Evolutionary conservation across 2,329 filamentous ascomycete species (phyloP).

Genomic region (Sarocladiaceae sp.): DNA sequence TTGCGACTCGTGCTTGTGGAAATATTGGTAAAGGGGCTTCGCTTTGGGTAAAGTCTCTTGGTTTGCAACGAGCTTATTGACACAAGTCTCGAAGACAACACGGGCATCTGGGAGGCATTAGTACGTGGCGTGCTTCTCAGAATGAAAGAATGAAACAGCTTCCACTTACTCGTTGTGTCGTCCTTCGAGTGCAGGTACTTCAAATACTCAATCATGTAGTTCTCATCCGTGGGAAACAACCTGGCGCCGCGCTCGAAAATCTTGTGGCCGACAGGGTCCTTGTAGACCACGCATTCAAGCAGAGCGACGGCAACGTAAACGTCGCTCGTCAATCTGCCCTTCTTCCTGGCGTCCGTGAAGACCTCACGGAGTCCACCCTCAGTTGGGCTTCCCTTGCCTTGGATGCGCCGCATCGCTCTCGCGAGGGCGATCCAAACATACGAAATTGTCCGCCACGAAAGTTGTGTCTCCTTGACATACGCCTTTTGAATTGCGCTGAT

Average conservation of each 20-base stretch:
- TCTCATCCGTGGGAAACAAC: conserved; percentile 88
- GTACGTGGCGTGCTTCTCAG: conserved; percentile 9
- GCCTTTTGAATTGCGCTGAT: conserved; percentile 57
- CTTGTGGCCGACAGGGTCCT: conserved; percentile 84
- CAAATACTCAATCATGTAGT: conserved; percentile 90
- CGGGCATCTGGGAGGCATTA: conserved; percentile 63
- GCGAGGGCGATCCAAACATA: conserved; percentile 94
- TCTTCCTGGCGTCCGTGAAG: conserved; percentile 81
- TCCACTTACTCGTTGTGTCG: conserved; percentile 78
- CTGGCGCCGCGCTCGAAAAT: conserved; percentile 94
- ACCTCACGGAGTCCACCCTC: conserved; percentile 79
- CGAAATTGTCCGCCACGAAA: conserved; percentile 79
- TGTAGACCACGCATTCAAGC: conserved; percentile 93
- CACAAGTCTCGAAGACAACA: conserved; percentile 91
- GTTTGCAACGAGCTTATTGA: conserved; percentile 73
- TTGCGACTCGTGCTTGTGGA: conserved; percentile 91
- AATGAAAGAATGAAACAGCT: not conserved
- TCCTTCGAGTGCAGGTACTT: conserved; percentile 91
- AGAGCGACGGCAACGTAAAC: conserved; percentile 91
- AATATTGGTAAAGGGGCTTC: conserved; percentile 81
- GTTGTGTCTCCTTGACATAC: conserved; percentile 64
- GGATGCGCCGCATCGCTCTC: conserved; percentile 86
- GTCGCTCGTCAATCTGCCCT: conserved; percentile 84
- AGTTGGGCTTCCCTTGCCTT: conserved; percentile 65
- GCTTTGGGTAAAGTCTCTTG: conserved; percentile 68